Percentiles rank a stretch among this genome's conserved stretches.
phyloP scores from a whole-genome alignment of 345 rosid genomes.

The Hypericum androsaemum region DNA sequence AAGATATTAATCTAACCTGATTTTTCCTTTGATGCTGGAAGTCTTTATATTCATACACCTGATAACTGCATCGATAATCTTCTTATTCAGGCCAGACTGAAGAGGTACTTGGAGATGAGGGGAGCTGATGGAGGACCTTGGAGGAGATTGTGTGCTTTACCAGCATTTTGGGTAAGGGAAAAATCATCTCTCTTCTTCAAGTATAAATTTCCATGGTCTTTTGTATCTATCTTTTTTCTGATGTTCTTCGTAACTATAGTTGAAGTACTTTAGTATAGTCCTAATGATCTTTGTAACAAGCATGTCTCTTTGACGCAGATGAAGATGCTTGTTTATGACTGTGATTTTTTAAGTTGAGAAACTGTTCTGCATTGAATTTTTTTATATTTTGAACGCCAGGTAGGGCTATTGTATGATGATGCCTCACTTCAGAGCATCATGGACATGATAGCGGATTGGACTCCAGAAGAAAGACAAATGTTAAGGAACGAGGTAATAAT shows the following conservation, averaged over 20 bases:
- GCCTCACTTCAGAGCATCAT: constrained; percentile 60
- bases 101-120: constrained; percentile 99
- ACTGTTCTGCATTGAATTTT: constrained; percentile 11
- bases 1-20: no score
- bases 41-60: no score
- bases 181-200: no score
- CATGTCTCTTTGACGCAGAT: no score
- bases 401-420: constrained; percentile 83
- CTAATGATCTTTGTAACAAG: no score
- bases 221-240: no score
- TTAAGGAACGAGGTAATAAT: constrained; percentile 64
- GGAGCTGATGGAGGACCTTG: constrained; percentile 99
- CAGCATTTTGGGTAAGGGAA: constrained; percentile 83
- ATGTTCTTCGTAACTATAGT: no score
- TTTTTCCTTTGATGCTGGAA: no score
- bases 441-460: constrained; percentile 91
- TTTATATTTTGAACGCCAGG: constrained; percentile 36
- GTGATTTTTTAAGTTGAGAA: no score
- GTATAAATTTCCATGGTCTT: no score
- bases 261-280: no score
- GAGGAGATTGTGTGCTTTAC: constrained; percentile 93
- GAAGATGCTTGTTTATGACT: no score
- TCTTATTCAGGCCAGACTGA: constrained; percentile 65
- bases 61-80: background rate
- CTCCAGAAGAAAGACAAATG: constrained; percentile 79